Percentiles rank a stretch among this genome's conserved stretches.
Conservation (phyloP, 805 yeast species). For the Wickerhamomyces subpelliculosus region DNA sequence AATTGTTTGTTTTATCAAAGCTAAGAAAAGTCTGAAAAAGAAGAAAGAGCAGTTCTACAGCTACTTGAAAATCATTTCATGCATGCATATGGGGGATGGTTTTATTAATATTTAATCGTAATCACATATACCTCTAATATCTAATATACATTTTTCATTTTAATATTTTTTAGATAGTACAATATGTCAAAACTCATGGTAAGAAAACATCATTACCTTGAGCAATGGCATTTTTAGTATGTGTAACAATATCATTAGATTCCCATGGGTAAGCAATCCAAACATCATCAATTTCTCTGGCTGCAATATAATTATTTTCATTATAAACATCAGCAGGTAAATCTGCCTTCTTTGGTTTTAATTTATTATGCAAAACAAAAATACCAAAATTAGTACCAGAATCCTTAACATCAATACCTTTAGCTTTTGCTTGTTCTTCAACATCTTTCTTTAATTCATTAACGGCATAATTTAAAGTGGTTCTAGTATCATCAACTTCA, state of each 20-base stretch:
- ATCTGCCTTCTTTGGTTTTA: conserved; percentile 65
- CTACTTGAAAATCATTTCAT: too few relatives aligned
- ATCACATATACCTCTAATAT: background rate
- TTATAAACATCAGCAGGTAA: conserved; percentile 58
- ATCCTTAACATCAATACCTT: conserved; percentile 36
- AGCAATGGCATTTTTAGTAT: conserved; percentile 61
- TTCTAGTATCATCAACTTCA: conserved; percentile 84
- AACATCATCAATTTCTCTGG: conserved; percentile 66
- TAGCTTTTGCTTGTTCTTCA: conserved; percentile 46
- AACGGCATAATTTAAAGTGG: conserved; percentile 75
- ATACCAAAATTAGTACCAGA: conserved; percentile 58
- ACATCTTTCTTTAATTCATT: conserved; percentile 71
- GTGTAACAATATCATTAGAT: conserved; percentile 65
- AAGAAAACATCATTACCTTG: conserved; percentile 62
- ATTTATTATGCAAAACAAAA: conserved; percentile 73
- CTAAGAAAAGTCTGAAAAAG: background rate
- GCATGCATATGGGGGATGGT: too few relatives aligned
- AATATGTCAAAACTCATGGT: conserved; percentile 3
- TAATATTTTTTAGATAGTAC: background rate
- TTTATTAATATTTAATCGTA: too few relatives aligned
- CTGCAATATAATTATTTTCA: conserved; percentile 61
- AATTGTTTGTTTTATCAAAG: background rate
- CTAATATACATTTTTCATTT: too few relatives aligned
- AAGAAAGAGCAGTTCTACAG: too few relatives aligned
- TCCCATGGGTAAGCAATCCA: conserved; percentile 94